A percentile compares a stretch with the other conserved stretches of the same genome.
Evolutionary conservation across 2,329 filamentous ascomycete genomes (phyloP).

Genomic region (Gyromitra esculenta): DNA sequence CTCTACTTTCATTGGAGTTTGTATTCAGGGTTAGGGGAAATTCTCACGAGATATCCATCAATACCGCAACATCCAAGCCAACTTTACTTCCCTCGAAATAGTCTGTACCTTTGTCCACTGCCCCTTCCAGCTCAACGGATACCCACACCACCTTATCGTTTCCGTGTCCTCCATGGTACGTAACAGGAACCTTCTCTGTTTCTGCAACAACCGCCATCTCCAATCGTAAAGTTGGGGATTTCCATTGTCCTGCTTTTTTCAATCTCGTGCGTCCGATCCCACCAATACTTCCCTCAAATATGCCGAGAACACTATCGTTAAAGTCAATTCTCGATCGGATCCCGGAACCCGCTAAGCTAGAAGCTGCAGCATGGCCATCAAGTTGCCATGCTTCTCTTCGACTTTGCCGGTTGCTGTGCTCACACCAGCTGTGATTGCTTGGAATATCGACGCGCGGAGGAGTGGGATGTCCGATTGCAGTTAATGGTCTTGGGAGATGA

Average conservation of each 20-base stretch:
- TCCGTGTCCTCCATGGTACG: conserved; percentile 1
- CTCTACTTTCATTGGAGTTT: no score
- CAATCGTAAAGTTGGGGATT: conserved; percentile 41
- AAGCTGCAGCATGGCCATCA: not conserved
- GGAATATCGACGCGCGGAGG: conserved; percentile 10
- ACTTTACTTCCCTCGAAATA: conserved; percentile 42
- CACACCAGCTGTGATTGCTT: conserved; percentile 16
- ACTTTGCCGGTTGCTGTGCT: not conserved
- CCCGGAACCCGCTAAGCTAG: not conserved
- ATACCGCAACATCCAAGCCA: conserved; percentile 53
- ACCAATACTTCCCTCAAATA: conserved; percentile 50
- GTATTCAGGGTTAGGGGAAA: not conserved
- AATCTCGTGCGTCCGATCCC: conserved; percentile 24
- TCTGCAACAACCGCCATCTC: conserved; percentile 49
- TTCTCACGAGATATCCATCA: conserved; percentile 53
- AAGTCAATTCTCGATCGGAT: not conserved
- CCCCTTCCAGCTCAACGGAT: conserved; percentile 51
- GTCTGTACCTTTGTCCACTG: conserved; percentile 40
- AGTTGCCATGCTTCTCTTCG: conserved; percentile 13
- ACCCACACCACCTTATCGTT: conserved; percentile 45
- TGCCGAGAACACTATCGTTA: conserved; percentile 51
- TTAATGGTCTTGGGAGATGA: not conserved
- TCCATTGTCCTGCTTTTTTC: conserved; percentile 46
- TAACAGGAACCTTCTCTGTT: conserved; percentile 48
- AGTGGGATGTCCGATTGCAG: not conserved